Evolutionary conservation across 148 eudicot species (phyloP), one percentile per base, ranked within the genome.

Genomic region (Rhododendron molle): DNA sequence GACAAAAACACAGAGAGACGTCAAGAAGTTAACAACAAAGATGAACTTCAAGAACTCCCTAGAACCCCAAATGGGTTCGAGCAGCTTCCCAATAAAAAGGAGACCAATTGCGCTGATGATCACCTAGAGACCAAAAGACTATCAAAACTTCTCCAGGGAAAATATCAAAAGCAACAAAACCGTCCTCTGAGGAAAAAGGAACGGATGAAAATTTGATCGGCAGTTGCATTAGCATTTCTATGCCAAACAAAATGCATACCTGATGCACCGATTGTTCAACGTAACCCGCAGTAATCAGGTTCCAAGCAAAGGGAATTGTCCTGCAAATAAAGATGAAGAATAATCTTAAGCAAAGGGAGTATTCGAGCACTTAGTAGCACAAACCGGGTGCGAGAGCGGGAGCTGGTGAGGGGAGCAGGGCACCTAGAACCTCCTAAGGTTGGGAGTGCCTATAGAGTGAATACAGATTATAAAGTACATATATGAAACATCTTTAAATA

Each of bases 241-340:
- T 71, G 34, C 47, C 21, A 30, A 87, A 46, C 54, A 38, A 30
- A 81, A 76, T 18, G 65, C 91, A 87, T 93, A 97, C 99, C 95
- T 98, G 98, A 88, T 92, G 82, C 82, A 95, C 56, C 83, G 99
- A 88, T 85, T 94, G 98, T 90, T 97, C 99, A 85, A 92, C 60
- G 88, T 97, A 97, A 67, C 98, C 98, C 50, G 98, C 98, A 82
- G 99, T 97, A 83, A 97, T 47, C 82, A 97, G 99, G 86, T 97
- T 97, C 99, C 99, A 97, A 71, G 91, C 99, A 89, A 97, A 97
- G 74, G 99, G 99, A 87, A 97, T 97, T 3, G 99, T 97, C 92
- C 99, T 97, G 86, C 87, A 88, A 88, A 40, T 18, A 77, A 78
- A 62, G 28, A 74, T 84, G 20, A 11, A 76, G 74, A 71, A 71